Evolutionary conservation across 495 filamentous ascomycete species (phyloP).

Genomic region (Hypoxylon trugodes): DNA sequence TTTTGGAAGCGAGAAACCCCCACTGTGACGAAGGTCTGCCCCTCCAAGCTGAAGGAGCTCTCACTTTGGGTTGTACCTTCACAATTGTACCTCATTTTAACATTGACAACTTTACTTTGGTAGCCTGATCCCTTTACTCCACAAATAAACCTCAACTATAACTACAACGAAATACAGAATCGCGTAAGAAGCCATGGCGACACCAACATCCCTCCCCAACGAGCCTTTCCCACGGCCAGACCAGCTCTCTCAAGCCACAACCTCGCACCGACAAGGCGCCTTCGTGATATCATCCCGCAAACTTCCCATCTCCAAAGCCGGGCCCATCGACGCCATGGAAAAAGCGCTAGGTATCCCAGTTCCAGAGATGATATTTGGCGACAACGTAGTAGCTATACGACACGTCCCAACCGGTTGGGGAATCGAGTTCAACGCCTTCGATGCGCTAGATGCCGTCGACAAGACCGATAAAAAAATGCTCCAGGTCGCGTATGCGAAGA

Average conservation of each 20-base stretch:
- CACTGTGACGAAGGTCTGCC: slow-evolving; percentile 21
- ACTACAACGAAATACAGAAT: background rate
- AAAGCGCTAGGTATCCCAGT: slow-evolving; percentile 80
- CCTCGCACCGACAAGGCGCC: slow-evolving; percentile 60
- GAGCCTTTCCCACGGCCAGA: slow-evolving; percentile 50
- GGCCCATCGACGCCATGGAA: slow-evolving; percentile 87
- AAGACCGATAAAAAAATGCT: slow-evolving; percentile 91
- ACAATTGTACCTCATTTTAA: no score
- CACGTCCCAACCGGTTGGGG: slow-evolving; percentile 75
- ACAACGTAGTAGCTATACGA: slow-evolving; percentile 81
- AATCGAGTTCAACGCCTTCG: slow-evolving; percentile 81
- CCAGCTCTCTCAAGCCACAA: slow-evolving; percentile 49
- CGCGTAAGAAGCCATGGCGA: slow-evolving; percentile 27
- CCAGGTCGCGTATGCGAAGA: slow-evolving; percentile 87
- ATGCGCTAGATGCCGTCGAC: slow-evolving; percentile 88
- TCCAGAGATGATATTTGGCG: slow-evolving; percentile 99
- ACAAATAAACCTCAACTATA: background rate
- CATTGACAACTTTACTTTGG: background rate
- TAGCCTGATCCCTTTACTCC: background rate
- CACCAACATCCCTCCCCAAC: slow-evolving; percentile 49
- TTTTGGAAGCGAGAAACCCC: slow-evolving; percentile 8
- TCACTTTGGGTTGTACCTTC: no score
- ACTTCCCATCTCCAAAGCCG: slow-evolving; percentile 89
- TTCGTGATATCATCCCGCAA: slow-evolving; percentile 82
- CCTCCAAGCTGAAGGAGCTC: slow-evolving; percentile 16